These are phyloP conservation scores for Lentinula detonsa DNA, from an alignment of 768 basidiomycete species.

Conservation along the genomic window DNA sequence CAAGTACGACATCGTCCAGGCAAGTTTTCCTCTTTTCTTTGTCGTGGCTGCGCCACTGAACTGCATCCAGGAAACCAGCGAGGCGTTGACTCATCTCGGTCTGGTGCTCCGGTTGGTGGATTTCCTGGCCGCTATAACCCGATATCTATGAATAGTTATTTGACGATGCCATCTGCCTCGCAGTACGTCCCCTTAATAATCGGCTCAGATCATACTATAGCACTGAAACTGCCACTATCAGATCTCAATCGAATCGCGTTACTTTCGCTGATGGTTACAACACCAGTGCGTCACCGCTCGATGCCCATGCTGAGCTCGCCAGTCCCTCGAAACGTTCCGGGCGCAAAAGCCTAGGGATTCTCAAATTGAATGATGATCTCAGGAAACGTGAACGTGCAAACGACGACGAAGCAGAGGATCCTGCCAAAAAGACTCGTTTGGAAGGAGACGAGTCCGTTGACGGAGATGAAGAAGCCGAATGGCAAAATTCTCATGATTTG, in stretches of 20 bases:
- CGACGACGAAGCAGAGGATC: conserved; percentile 38
- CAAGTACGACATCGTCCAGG: conserved; percentile 41
- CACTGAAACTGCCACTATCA: neutral
- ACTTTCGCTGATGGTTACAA: conserved; percentile 33
- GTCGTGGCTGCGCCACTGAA: neutral
- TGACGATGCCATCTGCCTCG: conserved; percentile 8
- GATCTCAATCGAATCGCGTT: conserved; percentile 11
- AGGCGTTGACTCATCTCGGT: conserved; percentile 13
- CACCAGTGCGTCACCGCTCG: conserved; percentile 20
- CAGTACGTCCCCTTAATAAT: conserved; percentile 6
- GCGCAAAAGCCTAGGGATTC: conserved; percentile 22
- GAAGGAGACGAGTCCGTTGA: conserved; percentile 42
- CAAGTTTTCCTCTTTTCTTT: conserved; percentile 22
- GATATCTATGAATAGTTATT: conserved; percentile 11
- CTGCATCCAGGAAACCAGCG: conserved; percentile 18
- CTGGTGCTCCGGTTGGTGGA: conserved; percentile 8
- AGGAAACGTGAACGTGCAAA: conserved; percentile 36
- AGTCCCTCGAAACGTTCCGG: conserved; percentile 21
- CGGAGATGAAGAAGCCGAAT: conserved; percentile 42
- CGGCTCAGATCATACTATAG: neutral
- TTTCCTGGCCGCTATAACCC: conserved; percentile 19
- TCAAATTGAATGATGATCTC: conserved; percentile 15
- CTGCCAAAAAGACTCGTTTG: conserved; percentile 48
- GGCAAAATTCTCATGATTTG: conserved; percentile 13
- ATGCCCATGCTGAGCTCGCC: conserved; percentile 8